Evolutionary conservation across 2,329 filamentous ascomycete species (phyloP).

Genomic region (Acarospora socialis): DNA sequence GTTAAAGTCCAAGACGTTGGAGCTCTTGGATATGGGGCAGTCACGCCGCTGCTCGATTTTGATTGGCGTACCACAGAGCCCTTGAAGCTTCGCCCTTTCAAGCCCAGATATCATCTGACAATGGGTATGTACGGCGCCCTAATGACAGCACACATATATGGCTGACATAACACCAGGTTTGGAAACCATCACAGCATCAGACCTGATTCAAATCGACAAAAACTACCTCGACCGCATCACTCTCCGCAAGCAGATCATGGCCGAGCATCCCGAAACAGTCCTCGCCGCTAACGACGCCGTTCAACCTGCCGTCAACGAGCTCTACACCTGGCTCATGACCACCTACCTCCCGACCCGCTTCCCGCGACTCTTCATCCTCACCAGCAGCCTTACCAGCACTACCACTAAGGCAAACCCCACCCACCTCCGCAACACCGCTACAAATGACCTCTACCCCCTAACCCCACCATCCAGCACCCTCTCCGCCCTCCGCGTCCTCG

Average conservation of each 20-base stretch:
- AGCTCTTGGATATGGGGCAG: conserved; percentile 16
- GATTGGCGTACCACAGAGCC: conserved; percentile 38
- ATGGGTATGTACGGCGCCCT: conserved; percentile 38
- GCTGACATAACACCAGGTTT: conserved; percentile 32
- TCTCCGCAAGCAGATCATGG: conserved; percentile 35
- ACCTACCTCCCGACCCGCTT: conserved; percentile 44
- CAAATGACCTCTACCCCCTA: conserved; percentile 26
- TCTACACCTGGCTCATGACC: conserved; percentile 40
- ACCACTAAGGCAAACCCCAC: conserved; percentile 1
- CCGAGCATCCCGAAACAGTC: conserved; percentile 27
- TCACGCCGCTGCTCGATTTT: conserved; percentile 34
- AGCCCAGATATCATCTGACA: conserved; percentile 47
- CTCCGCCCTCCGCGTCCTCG: conserved; percentile 34
- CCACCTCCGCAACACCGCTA: conserved; percentile 3
- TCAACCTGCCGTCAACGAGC: conserved; percentile 37
- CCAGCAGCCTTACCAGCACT: conserved; percentile 17
- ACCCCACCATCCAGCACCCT: conserved; percentile 20
- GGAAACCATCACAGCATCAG: conserved; percentile 37
- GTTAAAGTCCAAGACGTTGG: no score
- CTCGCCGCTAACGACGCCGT: conserved; percentile 25
- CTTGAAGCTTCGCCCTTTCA: conserved; percentile 42
- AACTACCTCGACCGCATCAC: conserved; percentile 40
- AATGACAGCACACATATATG: no score
- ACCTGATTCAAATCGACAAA: conserved; percentile 44
- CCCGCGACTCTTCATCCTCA: conserved; percentile 36